phyloP scores from a whole-genome alignment of 2,329 filamentous ascomycete genomes.

The Aspergillus sojae region DNA sequence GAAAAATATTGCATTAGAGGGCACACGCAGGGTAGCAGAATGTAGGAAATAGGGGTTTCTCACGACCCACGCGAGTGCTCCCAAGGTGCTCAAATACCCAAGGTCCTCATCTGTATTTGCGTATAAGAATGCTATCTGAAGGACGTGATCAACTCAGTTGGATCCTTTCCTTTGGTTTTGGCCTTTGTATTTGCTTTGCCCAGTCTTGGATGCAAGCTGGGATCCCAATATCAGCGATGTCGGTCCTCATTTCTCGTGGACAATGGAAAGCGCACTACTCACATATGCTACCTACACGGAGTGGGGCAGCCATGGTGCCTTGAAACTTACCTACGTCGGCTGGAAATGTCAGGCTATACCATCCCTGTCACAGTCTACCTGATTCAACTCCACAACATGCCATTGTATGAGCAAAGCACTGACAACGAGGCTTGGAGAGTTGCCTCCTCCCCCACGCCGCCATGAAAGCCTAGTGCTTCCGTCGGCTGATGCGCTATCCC shows the following conservation, averaged over 20 bases:
- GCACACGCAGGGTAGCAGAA: not conserved
- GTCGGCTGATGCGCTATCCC: not conserved
- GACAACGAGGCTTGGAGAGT: not conserved
- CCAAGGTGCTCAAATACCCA: conserved; percentile 15
- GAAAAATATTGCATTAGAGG: not conserved
- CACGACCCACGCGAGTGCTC: conserved; percentile 7
- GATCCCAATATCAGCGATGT: not conserved
- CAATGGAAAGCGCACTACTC: not conserved
- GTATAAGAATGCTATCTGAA: not conserved
- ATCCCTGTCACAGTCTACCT: not conserved
- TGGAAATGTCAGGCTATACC: not conserved
- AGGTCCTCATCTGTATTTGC: conserved; percentile 8
- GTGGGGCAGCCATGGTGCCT: not conserved
- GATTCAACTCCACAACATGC: not conserved
- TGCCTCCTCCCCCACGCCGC: not conserved
- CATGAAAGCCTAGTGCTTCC: not conserved
- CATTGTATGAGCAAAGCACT: too few relatives aligned
- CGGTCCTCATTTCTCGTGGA: not conserved
- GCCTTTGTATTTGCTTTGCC: not conserved
- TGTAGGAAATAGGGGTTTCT: not conserved
- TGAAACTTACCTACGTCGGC: not conserved
- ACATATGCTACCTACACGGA: not conserved
- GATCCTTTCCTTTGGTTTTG: not conserved
- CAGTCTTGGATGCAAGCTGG: too few relatives aligned
- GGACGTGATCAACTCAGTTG: not conserved